Evolutionary conservation across 345 rosid species (phyloP).

Genomic region (Eucalyptus victrix): DNA sequence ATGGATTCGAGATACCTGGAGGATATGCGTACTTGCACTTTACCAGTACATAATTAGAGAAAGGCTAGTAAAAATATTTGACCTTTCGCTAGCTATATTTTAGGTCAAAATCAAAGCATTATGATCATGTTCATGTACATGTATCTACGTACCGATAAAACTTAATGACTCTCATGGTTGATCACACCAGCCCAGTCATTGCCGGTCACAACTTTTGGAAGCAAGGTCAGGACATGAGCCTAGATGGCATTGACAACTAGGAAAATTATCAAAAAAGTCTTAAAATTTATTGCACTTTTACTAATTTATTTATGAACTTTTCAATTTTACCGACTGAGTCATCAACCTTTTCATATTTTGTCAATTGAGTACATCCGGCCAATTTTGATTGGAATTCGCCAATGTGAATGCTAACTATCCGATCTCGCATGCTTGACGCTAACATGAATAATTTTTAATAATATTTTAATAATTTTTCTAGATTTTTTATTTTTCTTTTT

Average conservation of each 20-base stretch:
- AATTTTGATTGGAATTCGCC: rapidly evolving
- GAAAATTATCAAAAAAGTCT: rapidly evolving
- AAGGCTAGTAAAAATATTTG: background rate
- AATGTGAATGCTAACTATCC: rapidly evolving
- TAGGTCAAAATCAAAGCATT: background rate
- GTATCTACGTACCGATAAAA: background rate
- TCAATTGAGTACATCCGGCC: rapidly evolving
- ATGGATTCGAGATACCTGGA: background rate
- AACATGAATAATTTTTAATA: too few species aligned
- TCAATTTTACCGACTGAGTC: rapidly evolving
- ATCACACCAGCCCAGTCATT: background rate
- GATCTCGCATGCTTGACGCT: rapidly evolving
- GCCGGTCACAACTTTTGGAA: background rate
- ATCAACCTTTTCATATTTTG: rapidly evolving
- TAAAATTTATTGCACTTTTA: too few species aligned
- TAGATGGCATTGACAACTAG: background rate
- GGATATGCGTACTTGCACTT: background rate
- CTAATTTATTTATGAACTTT: rapidly evolving
- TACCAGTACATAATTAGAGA: background rate
- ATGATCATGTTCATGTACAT: background rate
- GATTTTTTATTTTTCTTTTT: too few species aligned
- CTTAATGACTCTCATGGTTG: background rate
- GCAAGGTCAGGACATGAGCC: background rate
- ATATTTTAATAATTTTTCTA: too few species aligned
- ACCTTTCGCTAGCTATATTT: background rate